Evolutionary conservation across 2,329 filamentous ascomycete species (phyloP), one percentile per base, ranked within the genome.

Genomic region (Arthrobotrys musiformis): DNA sequence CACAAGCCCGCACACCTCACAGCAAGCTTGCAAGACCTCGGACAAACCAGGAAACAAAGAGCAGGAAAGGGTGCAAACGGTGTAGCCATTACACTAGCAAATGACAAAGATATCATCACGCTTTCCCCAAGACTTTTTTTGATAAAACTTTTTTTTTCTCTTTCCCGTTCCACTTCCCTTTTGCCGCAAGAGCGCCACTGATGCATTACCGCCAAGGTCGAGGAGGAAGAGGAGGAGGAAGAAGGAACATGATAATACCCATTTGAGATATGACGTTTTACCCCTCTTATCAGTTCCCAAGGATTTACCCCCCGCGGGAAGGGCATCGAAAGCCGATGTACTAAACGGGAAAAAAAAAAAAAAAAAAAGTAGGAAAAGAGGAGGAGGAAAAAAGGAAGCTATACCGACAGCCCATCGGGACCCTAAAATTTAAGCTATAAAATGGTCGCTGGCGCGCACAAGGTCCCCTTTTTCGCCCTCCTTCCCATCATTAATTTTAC

Each of bases 21-120:
- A 4, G 9, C 9, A 33, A 5, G 5, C 30, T 33, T 42, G 19
- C 40, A 54, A n/a, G 40, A 26, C 33, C 33, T 58, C 54, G 54
- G 54, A 58, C 54, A 58, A 58, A 58, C 30, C 33, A 58, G 33
- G 33, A 58, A 33, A 33, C 17, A 24, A 58, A 40, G n/a, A 58
- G 30, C 17, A 15, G 9, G 9, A n/a, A 22, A 11, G 8, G 15
- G 15, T 15, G n/a, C n/a, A n/a, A n/a, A n/a, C n/a, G n/a, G n/a
- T n/a, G n/a, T 35, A 28, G 30, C 61, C 26, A 73, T 73, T 73
- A 73, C 69, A 73, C 48, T 52, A 73, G 40, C 61, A 73, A 73
- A 73, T 73, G 69, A 73, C 69, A 73, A 73, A 73, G 60, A 73
- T 35, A 24, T 26, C 68, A 50, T 60, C 35, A 54, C 37, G 24